phyloP scores from a whole-genome alignment of 2,329 filamentous ascomycete species.

The Aciculosporium take region DNA sequence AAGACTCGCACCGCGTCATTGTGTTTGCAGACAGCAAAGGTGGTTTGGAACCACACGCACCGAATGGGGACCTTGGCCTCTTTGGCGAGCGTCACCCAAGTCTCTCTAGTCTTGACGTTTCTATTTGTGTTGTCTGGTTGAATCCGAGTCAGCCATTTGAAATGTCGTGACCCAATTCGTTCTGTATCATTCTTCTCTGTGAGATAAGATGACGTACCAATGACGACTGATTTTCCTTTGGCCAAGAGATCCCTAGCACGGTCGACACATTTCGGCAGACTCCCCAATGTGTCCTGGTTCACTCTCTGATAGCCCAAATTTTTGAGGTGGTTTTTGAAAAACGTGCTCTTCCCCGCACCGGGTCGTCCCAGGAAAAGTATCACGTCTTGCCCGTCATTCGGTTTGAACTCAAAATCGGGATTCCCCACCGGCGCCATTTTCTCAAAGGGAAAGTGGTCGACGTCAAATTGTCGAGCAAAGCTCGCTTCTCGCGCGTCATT shows the following conservation, averaged over 20 bases:
- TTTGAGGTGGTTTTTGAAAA: slow-evolving; percentile 66
- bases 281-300: slow-evolving; percentile 83
- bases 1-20: slow-evolving; percentile 75
- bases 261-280: slow-evolving; percentile 55
- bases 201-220: slow-evolving; percentile 44
- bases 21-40: slow-evolving; percentile 58
- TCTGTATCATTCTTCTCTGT: not conserved
- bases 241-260: slow-evolving; percentile 51
- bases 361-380: slow-evolving; percentile 82
- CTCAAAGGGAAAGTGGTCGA: slow-evolving; percentile 39
- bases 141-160: not conserved
- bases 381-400: slow-evolving; percentile 54
- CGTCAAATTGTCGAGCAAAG: slow-evolving; percentile 59
- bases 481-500: slow-evolving; percentile 41
- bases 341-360: slow-evolving; percentile 82
- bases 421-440: slow-evolving; percentile 9
- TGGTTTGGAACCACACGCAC: slow-evolving; percentile 72
- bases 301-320: slow-evolving; percentile 70
- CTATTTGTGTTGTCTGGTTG: slow-evolving; percentile 85
- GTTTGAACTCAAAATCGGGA: slow-evolving; percentile 34
- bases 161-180: slow-evolving; percentile 7
- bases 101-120: slow-evolving; percentile 57
- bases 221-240: slow-evolving; percentile 53
- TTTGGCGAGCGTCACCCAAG: slow-evolving; percentile 64
- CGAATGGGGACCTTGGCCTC: slow-evolving; percentile 61